Base-by-base conservation (phyloP, 805 yeast species). In the Kluyveromyces aestuarii region DNA sequence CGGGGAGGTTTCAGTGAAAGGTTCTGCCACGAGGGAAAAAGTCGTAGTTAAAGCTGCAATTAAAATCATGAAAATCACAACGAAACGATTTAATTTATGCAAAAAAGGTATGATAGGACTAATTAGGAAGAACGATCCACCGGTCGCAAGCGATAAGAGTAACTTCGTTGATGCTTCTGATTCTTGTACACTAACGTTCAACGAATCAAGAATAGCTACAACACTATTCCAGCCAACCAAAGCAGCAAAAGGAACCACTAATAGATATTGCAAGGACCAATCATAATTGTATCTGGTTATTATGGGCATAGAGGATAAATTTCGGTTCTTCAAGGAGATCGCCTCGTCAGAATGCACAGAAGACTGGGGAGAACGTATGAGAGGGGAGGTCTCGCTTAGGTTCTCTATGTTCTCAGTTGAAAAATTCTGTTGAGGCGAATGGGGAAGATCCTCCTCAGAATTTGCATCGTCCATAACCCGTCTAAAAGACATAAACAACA, bases 261-360 rank as follows among this genome's bases (percentile, higher is more conserved):
- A 52, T 33, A 86, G 54, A 57, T 78, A 87, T 62, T 89, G 96
- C 16, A 87, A 54, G 14, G 82, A 73, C 96, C 96, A 89, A 57
- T 84, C 95, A 59, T 84, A 87, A 39, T 82, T 76, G 43, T 76
- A 74, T n/a, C 14, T 37, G 10, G 40, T 37, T 19, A 11, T 19
- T 17, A 11, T n/a, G 7, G 35, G 35, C 14, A 8, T 8, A 30
- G 35, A 11, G 8, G 35, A 5, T 11, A 30, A 10, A 30, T 7
- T 3, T 30, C 4, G 14, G 4, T 13, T 7, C 14, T 11, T 13
- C 35, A 30, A 10, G 10, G 40, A 37, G 3, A 11, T n/a, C 8
- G 14, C 6, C 6, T 16, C 18, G 2, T 4, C 11, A 19, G 44
- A 41, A 14, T 6, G 13, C 8, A 41, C 19, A 14, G 44, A 41